phyloP scores from a whole-genome alignment of 148 eudicot species.

The Nyssa sinensis region DNA sequence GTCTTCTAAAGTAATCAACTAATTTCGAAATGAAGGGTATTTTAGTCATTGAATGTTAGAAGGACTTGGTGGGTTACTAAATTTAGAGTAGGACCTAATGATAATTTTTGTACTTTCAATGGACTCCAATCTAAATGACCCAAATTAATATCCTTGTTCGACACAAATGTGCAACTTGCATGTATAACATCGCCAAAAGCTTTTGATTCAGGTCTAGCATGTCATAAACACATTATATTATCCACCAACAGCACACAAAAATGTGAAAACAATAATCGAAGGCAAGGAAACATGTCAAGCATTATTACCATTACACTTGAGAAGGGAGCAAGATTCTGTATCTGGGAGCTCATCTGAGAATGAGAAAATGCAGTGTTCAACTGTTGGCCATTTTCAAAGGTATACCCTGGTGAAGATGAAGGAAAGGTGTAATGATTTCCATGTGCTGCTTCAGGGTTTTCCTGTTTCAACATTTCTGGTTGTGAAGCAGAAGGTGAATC shows the following conservation, averaged over 20 bases:
- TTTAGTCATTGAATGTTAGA: too few relatives aligned
- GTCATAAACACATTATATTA: background rate
- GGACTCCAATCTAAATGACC: too few relatives aligned
- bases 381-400: conserved; percentile 67
- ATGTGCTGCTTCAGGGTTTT: conserved; percentile 48
- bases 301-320: conserved; percentile 62
- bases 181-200: too few relatives aligned
- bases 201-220: background rate
- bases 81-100: too few relatives aligned
- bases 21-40: too few relatives aligned
- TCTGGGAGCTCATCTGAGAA: conserved; percentile 60
- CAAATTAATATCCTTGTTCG: too few relatives aligned
- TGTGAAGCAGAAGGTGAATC: conserved; percentile 68
- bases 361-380: conserved; percentile 52
- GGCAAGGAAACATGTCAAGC: background rate
- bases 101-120: too few relatives aligned
- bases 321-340: conserved; percentile 66
- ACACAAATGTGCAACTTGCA: too few relatives aligned
- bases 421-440: conserved; percentile 71
- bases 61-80: too few relatives aligned
- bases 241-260: background rate
- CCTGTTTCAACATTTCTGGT: conserved; percentile 58
- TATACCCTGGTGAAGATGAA: conserved; percentile 62
- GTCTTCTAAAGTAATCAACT: too few relatives aligned
- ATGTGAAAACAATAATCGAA: background rate